Conservation (phyloP, 305 asterid genomes). For the Fraxinus albicans region DNA sequence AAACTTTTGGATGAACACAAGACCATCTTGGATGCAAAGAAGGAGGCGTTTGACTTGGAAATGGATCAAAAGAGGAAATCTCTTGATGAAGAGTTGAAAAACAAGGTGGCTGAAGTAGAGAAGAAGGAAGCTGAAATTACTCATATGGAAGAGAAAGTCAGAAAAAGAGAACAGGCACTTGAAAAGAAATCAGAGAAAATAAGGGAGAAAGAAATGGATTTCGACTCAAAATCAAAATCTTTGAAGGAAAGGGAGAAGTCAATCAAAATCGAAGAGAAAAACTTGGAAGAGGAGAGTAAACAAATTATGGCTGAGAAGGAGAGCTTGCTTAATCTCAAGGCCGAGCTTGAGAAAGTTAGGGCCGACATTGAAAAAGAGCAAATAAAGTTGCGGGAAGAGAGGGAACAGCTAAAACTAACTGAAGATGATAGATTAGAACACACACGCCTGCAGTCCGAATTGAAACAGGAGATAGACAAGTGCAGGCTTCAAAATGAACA, state of each 20-base stretch:
- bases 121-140: slow-evolving; percentile 77
- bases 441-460: slow-evolving; percentile 65
- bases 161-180: slow-evolving; percentile 76
- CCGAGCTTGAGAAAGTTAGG: slow-evolving; percentile 67
- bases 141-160: slow-evolving; percentile 88
- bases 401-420: slow-evolving; percentile 70
- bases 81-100: slow-evolving; percentile 65
- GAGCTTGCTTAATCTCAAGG: slow-evolving; percentile 51
- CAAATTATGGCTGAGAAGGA: slow-evolving; percentile 60
- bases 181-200: slow-evolving; percentile 77
- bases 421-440: slow-evolving; percentile 82
- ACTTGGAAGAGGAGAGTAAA: slow-evolving; percentile 59
- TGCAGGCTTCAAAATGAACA: slow-evolving; percentile 65
- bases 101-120: slow-evolving; percentile 69
- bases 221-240: slow-evolving; percentile 64
- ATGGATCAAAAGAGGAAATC: slow-evolving; percentile 69
- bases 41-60: slow-evolving; percentile 72
- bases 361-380: slow-evolving; percentile 59
- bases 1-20: slow-evolving; percentile 84
- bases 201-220: slow-evolving; percentile 67
- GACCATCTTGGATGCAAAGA: slow-evolving; percentile 55
- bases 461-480: slow-evolving; percentile 86
- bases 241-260: slow-evolving; percentile 79
- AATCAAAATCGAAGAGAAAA: slow-evolving; percentile 62
- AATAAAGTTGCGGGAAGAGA: slow-evolving; percentile 54